These are phyloP conservation scores for Termitomyces bulborhizus DNA, from an alignment of 768 basidiomycete species.

Conservation along the genomic window DNA sequence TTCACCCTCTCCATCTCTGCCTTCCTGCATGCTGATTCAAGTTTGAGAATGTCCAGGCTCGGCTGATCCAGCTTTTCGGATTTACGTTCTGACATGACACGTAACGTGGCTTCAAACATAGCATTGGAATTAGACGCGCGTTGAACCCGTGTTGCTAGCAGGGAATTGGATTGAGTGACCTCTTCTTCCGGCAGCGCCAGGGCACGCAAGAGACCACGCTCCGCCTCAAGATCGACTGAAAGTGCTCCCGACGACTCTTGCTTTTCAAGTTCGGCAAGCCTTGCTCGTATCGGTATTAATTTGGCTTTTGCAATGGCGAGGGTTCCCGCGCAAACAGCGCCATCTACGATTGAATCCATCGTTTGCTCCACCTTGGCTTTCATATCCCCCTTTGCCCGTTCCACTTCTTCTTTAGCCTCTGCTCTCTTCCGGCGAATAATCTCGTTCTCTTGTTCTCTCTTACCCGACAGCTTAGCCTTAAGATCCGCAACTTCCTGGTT, in stretches of 20 bases:
- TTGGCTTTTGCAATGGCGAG: constrained; percentile 65
- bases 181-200: constrained; percentile 70
- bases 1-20: constrained; percentile 67
- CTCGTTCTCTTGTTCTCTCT: constrained; percentile 56
- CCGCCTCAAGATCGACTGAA: constrained; percentile 61
- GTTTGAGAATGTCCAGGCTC: constrained; percentile 61
- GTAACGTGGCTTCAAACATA: constrained; percentile 82
- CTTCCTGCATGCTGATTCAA: constrained; percentile 58
- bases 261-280: constrained; percentile 52
- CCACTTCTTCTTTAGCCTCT: constrained; percentile 71
- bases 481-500: constrained; percentile 80
- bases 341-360: constrained; percentile 64
- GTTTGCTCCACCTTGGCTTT: constrained; percentile 67
- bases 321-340: constrained; percentile 68
- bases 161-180: constrained; percentile 50
- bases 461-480: constrained; percentile 78
- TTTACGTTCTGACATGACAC: constrained; percentile 74
- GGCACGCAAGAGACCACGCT: constrained; percentile 60
- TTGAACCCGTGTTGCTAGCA: constrained; percentile 51
- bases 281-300: constrained; percentile 53
- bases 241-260: constrained; percentile 32
- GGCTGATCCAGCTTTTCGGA: constrained; percentile 75
- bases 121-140: constrained; percentile 69
- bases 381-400: constrained; percentile 69
- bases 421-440: constrained; percentile 57